Percentiles rank a stretch among this genome's conserved stretches.
Conservation (phyloP, 805 yeast genomes). For the Kregervanrija pseudodelftensis region DNA sequence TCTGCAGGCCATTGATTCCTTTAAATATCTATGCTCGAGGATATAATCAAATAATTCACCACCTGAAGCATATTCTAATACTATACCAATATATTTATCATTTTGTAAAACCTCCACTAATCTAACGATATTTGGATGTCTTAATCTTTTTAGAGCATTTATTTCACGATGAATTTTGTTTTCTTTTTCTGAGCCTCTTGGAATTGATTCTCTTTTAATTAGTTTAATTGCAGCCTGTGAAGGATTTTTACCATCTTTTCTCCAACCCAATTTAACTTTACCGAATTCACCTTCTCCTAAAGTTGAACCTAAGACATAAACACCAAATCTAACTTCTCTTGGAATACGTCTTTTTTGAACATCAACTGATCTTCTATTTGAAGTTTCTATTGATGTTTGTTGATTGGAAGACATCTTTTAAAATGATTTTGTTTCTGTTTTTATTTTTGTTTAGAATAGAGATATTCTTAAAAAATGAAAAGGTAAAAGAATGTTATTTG, state of each 20-base stretch:
- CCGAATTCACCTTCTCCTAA: constrained; percentile 98
- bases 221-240: constrained; percentile 91
- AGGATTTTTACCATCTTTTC: constrained; percentile 71
- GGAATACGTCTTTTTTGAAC: constrained; percentile 21
- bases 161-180: constrained; percentile 89
- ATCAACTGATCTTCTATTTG: constrained; percentile 6
- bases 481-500: no score
- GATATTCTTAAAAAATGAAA: no score
- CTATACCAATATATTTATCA: constrained; percentile 94
- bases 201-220: constrained; percentile 81
- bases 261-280: constrained; percentile 94
- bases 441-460: no score
- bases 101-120: constrained; percentile 89
- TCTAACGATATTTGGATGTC: constrained; percentile 90
- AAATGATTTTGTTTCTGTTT: no score
- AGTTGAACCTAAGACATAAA: constrained; percentile 85
- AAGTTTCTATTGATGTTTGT: no score
- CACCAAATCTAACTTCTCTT: constrained; percentile 79
- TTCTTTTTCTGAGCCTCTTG: constrained; percentile 79
- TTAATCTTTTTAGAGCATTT: constrained; percentile 75
- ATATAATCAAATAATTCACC: constrained; percentile 95
- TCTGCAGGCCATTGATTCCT: constrained; percentile 80
- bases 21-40: constrained; percentile 74
- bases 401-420: background rate
- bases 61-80: constrained; percentile 92